Evolutionary conservation across 208 protist genomes (phyloP), one percentile per base, ranked within the genome.

Genomic region (Borovskyia barvae): DNA sequence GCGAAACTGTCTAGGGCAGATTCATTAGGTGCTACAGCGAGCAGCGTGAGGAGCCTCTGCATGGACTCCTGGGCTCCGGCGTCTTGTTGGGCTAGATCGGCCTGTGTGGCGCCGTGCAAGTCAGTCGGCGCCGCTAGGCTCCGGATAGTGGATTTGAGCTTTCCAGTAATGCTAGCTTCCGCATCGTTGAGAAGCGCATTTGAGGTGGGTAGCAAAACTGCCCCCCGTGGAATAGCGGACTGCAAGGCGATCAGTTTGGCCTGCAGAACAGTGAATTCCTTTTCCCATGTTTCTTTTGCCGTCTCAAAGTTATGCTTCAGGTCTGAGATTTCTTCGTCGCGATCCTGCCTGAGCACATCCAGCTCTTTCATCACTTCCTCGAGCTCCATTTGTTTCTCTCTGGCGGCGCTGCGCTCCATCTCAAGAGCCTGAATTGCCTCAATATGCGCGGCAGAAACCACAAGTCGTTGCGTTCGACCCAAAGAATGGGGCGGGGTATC

Each of bases 321-420:
- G 12, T 72, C 62, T 2, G 36, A 58, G 20, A 92, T 78, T 36
- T 92, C 85, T 42, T 56, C 61, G 54, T 88, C 81, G 1, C 80
- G 53, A 28, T 85, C 73, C 2, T 69, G 59, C 22, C 72, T 55
- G 6, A 84, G 65, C 6, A 30, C 36, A 26, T 76, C 63, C 3
- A 92, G 49, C 49, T 92, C 78, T 4, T 30, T 47, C 53, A 92
- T 81, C 39, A 87, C 66, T 2, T 58, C 56, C 49, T 88, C 76
- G 8, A 88, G 61, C 12, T 50, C 66, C 22, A 55, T 63, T 46
- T 88, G 72, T 46, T 78, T 78, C 35, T 53, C 64, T 1, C 60
- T 68, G 0, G 76, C 78, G 0, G 64, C 78, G 17, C 47, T 40
- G n/a, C 75, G 66, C 29, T 86, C 81, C n/a, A 67, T 56, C 48